Base-by-base conservation (phyloP, 163 green algal genomes). In the Prototheca wickerhamii region DNA sequence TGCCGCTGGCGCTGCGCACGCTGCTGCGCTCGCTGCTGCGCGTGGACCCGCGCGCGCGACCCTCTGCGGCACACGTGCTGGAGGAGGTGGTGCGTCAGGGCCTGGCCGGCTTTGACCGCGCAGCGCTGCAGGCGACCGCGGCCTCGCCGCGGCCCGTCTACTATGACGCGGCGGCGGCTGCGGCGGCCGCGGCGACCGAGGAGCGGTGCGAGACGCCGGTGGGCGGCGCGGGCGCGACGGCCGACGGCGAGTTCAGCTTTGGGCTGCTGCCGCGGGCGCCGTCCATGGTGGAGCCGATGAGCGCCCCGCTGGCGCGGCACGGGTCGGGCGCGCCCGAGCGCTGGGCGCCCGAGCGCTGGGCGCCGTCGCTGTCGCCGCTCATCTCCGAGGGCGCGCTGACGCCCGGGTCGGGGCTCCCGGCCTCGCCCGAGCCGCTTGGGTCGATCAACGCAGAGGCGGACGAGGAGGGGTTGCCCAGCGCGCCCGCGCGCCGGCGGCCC, bases 371-470 rank as follows among this genome's bases (percentile, higher is more conserved):
- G 43, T 76, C 69, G 1, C 69, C 69, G 2, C 61, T 76, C 28
- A 67, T 70, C 34, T 76, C 69, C 4, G 69, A 76, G 34, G 69
- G 69, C 2, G 60, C 60, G 4, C 61, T 76, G 21, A 76, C 69
- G 1, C 68, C 68, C 18, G 68, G 68, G 46, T 54, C 23, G 68
- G 60, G 8, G 35, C 44, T 5, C 33, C 67, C 2, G 60, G 25
- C 1, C 53, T 69, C 31, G 60, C 67, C 37, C 33, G 10, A 63
- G 56, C 56, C 2, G 60, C 37, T 58, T 21, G 62, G 15, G 50
- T 34, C 4, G 57, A 34, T n/a, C n/a, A 28, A 2, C 12, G 31
- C 17, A n/a, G 28, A 3, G 3, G 44, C 17, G 28, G 61, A 4
- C 25, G 61, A 7, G 18, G 64, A 35, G 46, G 44, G 29, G 54